A percentile compares a stretch with the other conserved stretches of the same genome.
Conservation (phyloP, 495 filamentous ascomycete genomes). For the Penicillium atrosanguineum region DNA sequence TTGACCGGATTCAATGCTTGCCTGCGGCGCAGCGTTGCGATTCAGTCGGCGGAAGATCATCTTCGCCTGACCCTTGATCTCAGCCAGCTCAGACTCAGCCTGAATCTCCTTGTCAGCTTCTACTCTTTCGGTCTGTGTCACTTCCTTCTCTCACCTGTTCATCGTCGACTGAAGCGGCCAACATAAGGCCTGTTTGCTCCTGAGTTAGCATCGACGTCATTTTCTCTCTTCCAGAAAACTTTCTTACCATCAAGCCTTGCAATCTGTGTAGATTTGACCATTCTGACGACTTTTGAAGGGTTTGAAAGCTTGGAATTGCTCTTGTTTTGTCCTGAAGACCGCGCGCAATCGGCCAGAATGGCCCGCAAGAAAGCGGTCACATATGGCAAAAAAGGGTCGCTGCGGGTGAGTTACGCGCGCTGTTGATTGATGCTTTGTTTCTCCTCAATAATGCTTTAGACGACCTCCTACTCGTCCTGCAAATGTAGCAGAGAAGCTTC, state of each 20-base stretch:
- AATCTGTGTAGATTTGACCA: slow-evolving; percentile 96
- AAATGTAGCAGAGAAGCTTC: slow-evolving; percentile 20
- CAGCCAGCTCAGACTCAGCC: slow-evolving; percentile 73
- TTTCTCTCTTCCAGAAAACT: background rate
- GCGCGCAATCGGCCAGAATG: slow-evolving; percentile 28
- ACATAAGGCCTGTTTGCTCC: slow-evolving; percentile 69
- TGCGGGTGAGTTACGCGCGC: slow-evolving; percentile 17
- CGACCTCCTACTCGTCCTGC: slow-evolving; percentile 11
- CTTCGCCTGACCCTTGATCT: slow-evolving; percentile 88
- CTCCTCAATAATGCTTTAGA: slow-evolving; percentile 21
- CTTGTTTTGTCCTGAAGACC: slow-evolving; percentile 15
- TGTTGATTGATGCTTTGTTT: slow-evolving; percentile 9
- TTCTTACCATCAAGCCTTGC: slow-evolving; percentile 84
- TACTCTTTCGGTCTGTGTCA: background rate
- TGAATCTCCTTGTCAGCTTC: slow-evolving; percentile 20
- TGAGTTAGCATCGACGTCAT: slow-evolving; percentile 23
- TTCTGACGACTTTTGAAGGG: slow-evolving; percentile 36
- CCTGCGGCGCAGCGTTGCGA: slow-evolving; percentile 85
- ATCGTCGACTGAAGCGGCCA: slow-evolving; percentile 94
- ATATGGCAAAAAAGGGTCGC: slow-evolving; percentile 29
- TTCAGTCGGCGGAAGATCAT: slow-evolving; percentile 83
- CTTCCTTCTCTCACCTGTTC: slow-evolving; percentile 54
- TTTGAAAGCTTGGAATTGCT: slow-evolving; percentile 1
- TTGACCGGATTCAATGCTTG: slow-evolving; percentile 81
- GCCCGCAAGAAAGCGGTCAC: slow-evolving; percentile 37